A percentile compares a stretch with the other conserved stretches of the same genome.
Evolutionary conservation across 441 rosid species (phyloP).

Genomic region (Syzygium malaccense): DNA sequence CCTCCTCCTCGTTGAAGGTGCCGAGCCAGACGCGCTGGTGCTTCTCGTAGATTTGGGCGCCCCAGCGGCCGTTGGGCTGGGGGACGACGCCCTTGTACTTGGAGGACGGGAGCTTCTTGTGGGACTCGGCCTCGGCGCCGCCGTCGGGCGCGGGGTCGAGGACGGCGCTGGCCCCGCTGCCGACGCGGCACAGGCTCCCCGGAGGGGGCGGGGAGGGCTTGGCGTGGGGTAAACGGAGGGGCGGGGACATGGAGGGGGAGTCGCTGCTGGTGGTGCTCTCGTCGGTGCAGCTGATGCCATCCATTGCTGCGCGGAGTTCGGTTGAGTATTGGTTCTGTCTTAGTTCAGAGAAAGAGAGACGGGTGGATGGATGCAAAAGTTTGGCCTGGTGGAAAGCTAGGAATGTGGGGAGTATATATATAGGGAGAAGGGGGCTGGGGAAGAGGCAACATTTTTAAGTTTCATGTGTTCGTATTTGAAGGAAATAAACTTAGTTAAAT

Average conservation of each 20-base stretch:
- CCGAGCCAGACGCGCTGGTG: constrained; percentile 6
- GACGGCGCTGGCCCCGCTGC: neutral
- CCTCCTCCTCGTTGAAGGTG: constrained; percentile 2
- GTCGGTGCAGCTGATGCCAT: neutral
- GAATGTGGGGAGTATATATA: neutral
- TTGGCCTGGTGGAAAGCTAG: neutral
- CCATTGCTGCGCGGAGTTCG: neutral
- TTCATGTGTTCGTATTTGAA: neutral
- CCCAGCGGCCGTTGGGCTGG: constrained; percentile 7
- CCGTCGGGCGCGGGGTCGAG: neutral
- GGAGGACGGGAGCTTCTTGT: constrained; percentile 1
- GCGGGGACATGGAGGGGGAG: neutral
- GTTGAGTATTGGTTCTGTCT: neutral
- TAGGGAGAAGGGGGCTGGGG: neutral
- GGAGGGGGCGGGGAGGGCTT: neutral
- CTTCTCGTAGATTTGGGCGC: constrained; percentile 3
- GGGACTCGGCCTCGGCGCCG: neutral
- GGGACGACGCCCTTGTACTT: constrained; percentile 4
- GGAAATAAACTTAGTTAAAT: neutral
- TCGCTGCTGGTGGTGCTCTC: constrained; percentile 2
- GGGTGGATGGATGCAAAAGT: neutral
- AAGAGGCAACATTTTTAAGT: neutral
- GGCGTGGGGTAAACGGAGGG: neutral
- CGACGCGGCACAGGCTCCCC: neutral
- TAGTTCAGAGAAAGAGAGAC: neutral